Evolutionary conservation across 2,329 filamentous ascomycete genomes (phyloP), one percentile per base, ranked within the genome.

Genomic region (Lecanicillium sp.): DNA sequence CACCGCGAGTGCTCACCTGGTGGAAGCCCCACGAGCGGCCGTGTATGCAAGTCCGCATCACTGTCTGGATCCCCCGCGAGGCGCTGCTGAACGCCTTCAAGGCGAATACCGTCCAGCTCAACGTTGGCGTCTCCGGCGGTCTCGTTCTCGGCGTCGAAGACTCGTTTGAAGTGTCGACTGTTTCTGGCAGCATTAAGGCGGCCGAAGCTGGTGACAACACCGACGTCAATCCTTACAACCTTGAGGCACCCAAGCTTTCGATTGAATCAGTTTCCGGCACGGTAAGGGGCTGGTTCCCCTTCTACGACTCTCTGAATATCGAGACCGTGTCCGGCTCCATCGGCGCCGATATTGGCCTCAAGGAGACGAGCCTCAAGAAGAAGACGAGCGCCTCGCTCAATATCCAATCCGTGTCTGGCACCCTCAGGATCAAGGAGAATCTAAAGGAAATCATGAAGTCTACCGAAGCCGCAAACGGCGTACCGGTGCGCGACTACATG

Each of bases 231-330:
- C 55, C 62, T 1, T 74, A 68, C 51, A 45, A 47, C 6, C 54
- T 77, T 33, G 53, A 63, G 39, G 65, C 66, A 1, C 61, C 67
- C 22, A 48, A 60, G 36, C 63, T 71, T 40, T 50, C 58, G 19
- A 58, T 69, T 12, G 46, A 51, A 18, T 69, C 71, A 14, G 60
- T 62, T 3, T 62, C 68, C 2, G 68, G 68, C 7, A 36, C 53
- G 12, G 64, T 77, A 44, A 42, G 43, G 12, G 73, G 73, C 20
- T 64, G 61, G 51, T 75, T 69, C 58, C 69, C 72, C 1, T 57
- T 77, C 2, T 69, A 66, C 49, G 68, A 74, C 47, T 53, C 62
- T 20, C 61, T 77, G 11, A 54, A 58, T 14, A 51, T 75, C n/a
- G 46, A 55, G 14, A 63, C 66, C 7, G 56, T 58, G 0, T 68